These are phyloP conservation scores for Metarhizium robertsii DNA, from an alignment of 2,329 filamentous ascomycete species.

Conservation along the genomic window DNA sequence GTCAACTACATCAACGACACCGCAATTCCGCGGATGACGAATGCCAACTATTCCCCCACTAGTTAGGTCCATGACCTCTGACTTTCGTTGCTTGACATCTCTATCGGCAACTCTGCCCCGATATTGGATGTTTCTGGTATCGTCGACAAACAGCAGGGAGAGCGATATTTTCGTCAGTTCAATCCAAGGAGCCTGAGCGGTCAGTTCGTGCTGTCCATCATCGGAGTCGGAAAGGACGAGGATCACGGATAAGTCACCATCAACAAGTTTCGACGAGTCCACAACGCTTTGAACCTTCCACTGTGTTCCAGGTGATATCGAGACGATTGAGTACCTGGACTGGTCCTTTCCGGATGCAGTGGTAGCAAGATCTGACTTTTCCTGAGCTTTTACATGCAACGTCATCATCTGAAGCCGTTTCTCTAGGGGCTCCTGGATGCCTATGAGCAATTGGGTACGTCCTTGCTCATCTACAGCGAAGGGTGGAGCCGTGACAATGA, in stretches of 20 bases:
- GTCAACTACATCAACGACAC: constrained; percentile 58
- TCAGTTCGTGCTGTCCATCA: constrained; percentile 56
- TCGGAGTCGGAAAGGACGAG: constrained; percentile 59
- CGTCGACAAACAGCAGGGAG: constrained; percentile 49
- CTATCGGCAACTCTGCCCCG: constrained; percentile 41
- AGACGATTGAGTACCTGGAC: constrained; percentile 14
- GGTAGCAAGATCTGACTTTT: constrained; percentile 18
- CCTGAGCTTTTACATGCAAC: constrained; percentile 43
- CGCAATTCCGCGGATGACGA: constrained; percentile 47
- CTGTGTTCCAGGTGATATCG: constrained; percentile 33
- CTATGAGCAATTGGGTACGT: constrained; percentile 51
- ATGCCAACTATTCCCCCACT: constrained; percentile 43
- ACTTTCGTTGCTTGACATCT: constrained; percentile 38
- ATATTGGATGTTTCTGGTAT: constrained; percentile 50
- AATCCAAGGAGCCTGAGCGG: constrained; percentile 68
- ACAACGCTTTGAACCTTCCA: constrained; percentile 57
- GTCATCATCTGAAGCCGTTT: constrained; percentile 59
- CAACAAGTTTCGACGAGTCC: constrained; percentile 62
- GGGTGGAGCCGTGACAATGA: constrained; percentile 53
- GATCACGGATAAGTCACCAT: constrained; percentile 59
- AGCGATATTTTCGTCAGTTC: constrained; percentile 57
- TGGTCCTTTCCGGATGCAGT: constrained; percentile 13
- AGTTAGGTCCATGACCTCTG: constrained; percentile 34
- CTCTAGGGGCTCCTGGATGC: constrained; percentile 60
- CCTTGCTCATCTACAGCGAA: constrained; percentile 44